A percentile compares a stretch with the other conserved stretches of the same genome.
These are phyloP conservation scores for Ensete ventricosum DNA, from an alignment of 176 grass and related monocot genomes.

Conservation along the genomic window DNA sequence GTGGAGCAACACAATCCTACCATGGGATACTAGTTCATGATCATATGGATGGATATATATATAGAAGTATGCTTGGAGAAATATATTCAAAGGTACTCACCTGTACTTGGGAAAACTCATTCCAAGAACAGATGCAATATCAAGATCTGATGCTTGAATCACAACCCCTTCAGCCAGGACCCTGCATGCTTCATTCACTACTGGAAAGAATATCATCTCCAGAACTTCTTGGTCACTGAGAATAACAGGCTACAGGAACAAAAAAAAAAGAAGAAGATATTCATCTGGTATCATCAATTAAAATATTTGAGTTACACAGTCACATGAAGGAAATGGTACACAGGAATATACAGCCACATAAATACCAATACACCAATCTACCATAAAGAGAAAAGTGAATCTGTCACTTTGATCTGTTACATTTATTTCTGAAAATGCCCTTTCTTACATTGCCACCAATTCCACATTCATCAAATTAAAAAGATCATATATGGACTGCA, in stretches of 20 bases:
- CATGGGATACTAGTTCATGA: neutral
- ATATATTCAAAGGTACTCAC: slow-evolving; percentile 26
- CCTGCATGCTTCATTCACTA: slow-evolving; percentile 82
- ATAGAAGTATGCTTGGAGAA: neutral
- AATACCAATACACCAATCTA: neutral
- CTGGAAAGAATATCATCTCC: slow-evolving; percentile 95
- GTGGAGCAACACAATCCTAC: neutral
- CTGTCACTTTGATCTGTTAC: too few relatives aligned
- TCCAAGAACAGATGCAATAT: slow-evolving; percentile 87
- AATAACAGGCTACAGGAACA: slow-evolving; percentile 40
- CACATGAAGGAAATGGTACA: neutral
- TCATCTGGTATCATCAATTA: neutral
- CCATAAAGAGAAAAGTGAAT: too few relatives aligned
- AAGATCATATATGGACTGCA: too few relatives aligned
- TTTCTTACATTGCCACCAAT: too few relatives aligned
- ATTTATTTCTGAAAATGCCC: too few relatives aligned
- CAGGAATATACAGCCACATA: neutral
- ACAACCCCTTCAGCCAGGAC: slow-evolving; percentile 82
- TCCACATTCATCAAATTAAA: too few relatives aligned
- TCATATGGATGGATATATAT: neutral
- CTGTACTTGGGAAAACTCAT: slow-evolving; percentile 97
- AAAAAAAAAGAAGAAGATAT: neutral
- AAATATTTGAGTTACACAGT: neutral
- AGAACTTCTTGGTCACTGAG: slow-evolving; percentile 64
- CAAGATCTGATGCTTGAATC: slow-evolving; percentile 70